Percentiles rank a stretch among this genome's conserved stretches.
phyloP scores from a whole-genome alignment of 805 yeast species.

The Nakazawaea anatomiae region DNA sequence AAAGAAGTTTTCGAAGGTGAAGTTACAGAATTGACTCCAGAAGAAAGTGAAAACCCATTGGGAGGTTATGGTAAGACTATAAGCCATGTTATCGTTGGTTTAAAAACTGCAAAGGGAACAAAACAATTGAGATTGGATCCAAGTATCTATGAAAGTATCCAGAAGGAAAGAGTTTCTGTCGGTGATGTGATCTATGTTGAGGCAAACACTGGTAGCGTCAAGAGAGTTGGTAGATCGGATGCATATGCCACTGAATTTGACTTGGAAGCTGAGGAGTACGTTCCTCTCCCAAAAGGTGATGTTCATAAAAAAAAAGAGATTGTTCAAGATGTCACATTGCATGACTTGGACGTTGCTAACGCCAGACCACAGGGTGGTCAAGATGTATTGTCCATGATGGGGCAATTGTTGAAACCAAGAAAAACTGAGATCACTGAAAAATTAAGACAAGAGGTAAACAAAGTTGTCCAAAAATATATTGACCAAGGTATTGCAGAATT shows the following conservation, averaged over 20 bases:
- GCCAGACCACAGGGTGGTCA: conserved; percentile 97
- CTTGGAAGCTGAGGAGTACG: conserved; percentile 97
- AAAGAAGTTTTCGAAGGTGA: conserved; percentile 98
- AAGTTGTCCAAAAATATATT: conserved; percentile 91
- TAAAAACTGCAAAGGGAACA: conserved; percentile 88
- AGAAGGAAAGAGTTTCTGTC: conserved; percentile 87
- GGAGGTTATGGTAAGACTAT: conserved; percentile 98
- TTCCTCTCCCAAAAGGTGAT: conserved; percentile 97
- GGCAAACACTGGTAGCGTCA: conserved; percentile 95
- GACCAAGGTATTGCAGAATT: conserved; percentile 98
- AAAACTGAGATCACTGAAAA: conserved; percentile 97
- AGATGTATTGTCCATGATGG: conserved; percentile 93
- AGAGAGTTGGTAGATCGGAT: conserved; percentile 96
- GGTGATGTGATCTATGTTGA: conserved; percentile 98
- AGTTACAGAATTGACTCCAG: conserved; percentile 91
- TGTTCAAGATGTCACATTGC: conserved; percentile 94
- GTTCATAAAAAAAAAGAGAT: conserved; percentile 97
- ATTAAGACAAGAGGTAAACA: conserved; percentile 87
- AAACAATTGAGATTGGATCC: conserved; percentile 88
- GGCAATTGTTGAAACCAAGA: conserved; percentile 90
- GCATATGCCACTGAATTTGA: conserved; percentile 98
- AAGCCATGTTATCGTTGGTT: conserved; percentile 86
- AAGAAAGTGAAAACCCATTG: conserved; percentile 92
- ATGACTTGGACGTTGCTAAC: conserved; percentile 94
- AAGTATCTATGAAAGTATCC: conserved; percentile 86